These are phyloP conservation scores for Aspergillus sp. DNA, from an alignment of 2,329 filamentous ascomycete genomes.

Conservation along the genomic window DNA sequence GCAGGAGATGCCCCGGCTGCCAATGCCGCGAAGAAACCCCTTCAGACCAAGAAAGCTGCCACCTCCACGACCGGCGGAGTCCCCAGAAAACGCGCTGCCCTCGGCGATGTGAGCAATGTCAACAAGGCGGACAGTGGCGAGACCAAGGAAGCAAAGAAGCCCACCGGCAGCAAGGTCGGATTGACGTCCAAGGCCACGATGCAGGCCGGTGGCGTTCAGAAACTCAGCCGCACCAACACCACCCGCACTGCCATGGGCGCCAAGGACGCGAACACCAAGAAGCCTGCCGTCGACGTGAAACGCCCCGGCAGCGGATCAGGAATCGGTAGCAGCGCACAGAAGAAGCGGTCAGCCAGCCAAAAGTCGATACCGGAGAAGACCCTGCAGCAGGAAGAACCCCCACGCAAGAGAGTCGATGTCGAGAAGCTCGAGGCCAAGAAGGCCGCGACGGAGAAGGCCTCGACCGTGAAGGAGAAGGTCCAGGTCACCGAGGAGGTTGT, in stretches of 20 bases:
- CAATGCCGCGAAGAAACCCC: slow-evolving; percentile 64
- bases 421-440: slow-evolving; percentile 43
- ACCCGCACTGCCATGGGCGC: slow-evolving; percentile 62
- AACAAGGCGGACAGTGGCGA: slow-evolving; percentile 65
- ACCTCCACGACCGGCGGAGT: slow-evolving; percentile 47
- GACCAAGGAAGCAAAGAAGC: slow-evolving; percentile 71
- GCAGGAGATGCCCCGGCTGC: slow-evolving; percentile 48
- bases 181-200: slow-evolving; percentile 74
- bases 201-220: slow-evolving; percentile 79
- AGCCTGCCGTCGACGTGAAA: slow-evolving; percentile 64
- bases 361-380: slow-evolving; percentile 62
- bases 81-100: slow-evolving; percentile 74
- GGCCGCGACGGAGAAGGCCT: slow-evolving; percentile 30
- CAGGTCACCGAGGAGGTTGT: slow-evolving; percentile 34
- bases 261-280: slow-evolving; percentile 67
- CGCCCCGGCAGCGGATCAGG: slow-evolving; percentile 71
- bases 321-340: slow-evolving; percentile 59
- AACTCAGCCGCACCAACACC: slow-evolving; percentile 60
- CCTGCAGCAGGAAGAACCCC: slow-evolving; percentile 60
- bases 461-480: slow-evolving; percentile 29
- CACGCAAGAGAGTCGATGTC: slow-evolving; percentile 63
- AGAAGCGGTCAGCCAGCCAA: slow-evolving; percentile 62
- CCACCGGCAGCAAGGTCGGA: slow-evolving; percentile 59
- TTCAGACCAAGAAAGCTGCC: slow-evolving; percentile 69
- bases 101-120: slow-evolving; percentile 95